phyloP scores from a whole-genome alignment of 805 yeast species.

The Metschnikowia lochheadii region DNA sequence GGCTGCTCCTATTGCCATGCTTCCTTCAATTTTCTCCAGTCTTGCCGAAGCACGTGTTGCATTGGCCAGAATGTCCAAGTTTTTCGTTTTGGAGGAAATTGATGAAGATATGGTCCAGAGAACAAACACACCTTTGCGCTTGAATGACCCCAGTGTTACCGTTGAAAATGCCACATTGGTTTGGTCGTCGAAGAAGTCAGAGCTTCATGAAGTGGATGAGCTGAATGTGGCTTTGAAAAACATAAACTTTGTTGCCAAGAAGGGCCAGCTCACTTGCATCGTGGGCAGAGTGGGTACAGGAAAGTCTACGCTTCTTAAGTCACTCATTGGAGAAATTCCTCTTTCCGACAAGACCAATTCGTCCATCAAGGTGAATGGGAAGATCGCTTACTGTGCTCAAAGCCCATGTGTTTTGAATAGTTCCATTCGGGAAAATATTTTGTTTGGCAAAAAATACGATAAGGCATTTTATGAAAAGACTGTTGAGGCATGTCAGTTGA shows the following conservation, averaged over 20 bases:
- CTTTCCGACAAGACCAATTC: conserved; percentile 6
- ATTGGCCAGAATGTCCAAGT: conserved; percentile 29
- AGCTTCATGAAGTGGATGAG: conserved; percentile 36
- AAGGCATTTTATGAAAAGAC: conserved; percentile 39
- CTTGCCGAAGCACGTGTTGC: conserved; percentile 31
- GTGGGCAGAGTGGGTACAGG: conserved; percentile 71
- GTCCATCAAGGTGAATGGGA: conserved; percentile 29
- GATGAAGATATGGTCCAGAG: conserved; percentile 23
- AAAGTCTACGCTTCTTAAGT: conserved; percentile 54
- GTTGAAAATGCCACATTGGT: conserved; percentile 50
- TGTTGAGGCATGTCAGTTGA: conserved; percentile 46
- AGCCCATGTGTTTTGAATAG: conserved; percentile 53
- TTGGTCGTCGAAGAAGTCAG: conserved; percentile 37
- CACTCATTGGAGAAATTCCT: conserved; percentile 50
- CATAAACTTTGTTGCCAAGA: conserved; percentile 47
- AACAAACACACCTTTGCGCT: conserved; percentile 14
- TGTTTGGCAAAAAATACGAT: conserved; percentile 47
- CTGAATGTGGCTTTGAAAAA: conserved; percentile 41
- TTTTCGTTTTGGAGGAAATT: conserved; percentile 32
- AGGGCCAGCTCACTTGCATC: conserved; percentile 54
- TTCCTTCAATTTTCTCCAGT: conserved; percentile 30
- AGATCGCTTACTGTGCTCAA: conserved; percentile 60
- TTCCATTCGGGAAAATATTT: conserved; percentile 46
- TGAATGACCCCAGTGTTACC: conserved; percentile 31
- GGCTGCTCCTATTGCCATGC: conserved; percentile 30